Evolutionary conservation across 2,329 filamentous ascomycete species (phyloP).

Genomic region (Trichophyton verrucosum): DNA sequence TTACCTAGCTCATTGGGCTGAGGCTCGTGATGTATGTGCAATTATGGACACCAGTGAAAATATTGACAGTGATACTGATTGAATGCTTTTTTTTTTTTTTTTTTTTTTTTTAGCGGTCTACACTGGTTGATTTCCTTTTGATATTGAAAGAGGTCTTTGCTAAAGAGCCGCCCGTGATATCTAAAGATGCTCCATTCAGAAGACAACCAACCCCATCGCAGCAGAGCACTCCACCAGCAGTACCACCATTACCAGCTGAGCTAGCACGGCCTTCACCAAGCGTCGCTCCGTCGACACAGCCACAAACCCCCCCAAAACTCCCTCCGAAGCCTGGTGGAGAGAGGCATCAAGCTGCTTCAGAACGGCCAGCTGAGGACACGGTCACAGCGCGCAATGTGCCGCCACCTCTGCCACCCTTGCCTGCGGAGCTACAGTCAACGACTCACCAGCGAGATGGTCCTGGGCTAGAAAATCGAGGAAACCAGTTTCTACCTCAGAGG

Average conservation of each 20-base stretch:
- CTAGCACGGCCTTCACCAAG: constrained; percentile 31
- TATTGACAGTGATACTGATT: constrained; percentile 8
- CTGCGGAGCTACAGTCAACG: constrained; percentile 15
- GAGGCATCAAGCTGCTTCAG: constrained; percentile 12
- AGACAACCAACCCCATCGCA: constrained; percentile 41
- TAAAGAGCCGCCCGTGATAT: constrained; percentile 84
- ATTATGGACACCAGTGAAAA: background rate
- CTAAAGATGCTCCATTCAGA: constrained; percentile 41
- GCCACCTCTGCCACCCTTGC: constrained; percentile 29
- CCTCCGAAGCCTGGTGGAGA: constrained; percentile 26
- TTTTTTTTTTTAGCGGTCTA: constrained; percentile 54
- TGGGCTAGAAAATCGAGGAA: background rate
- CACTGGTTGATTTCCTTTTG: constrained; percentile 65
- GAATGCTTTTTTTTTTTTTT: constrained; percentile 10
- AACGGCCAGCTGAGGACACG: constrained; percentile 12
- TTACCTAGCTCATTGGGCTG: constrained; percentile 78
- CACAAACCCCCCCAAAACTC: constrained; percentile 28
- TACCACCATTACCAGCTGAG: constrained; percentile 61
- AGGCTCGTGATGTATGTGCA: constrained; percentile 73
- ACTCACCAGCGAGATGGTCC: background rate
- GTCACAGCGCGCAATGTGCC: constrained; percentile 9
- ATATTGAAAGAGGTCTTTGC: constrained; percentile 80
- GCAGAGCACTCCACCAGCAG: constrained; percentile 45
- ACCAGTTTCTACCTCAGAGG: constrained; percentile 22
- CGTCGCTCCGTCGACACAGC: constrained; percentile 43